Base-by-base conservation (phyloP, 2,329 filamentous ascomycete species). In the Pseudogymnoascus sp. region DNA sequence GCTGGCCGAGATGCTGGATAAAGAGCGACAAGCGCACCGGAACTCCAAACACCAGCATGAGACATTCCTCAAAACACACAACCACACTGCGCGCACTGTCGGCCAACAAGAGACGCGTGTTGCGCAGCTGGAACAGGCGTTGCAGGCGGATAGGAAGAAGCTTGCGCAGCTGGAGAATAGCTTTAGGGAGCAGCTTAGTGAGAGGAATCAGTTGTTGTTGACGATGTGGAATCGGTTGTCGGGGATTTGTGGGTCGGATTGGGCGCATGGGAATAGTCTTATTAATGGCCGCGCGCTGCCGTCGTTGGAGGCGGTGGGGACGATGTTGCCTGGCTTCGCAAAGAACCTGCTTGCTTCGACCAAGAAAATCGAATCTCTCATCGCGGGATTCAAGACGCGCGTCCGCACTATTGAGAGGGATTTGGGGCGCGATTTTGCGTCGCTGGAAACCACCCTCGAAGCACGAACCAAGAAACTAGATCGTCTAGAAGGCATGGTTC, bases 151-250 rank as follows among this genome's bases (percentile, higher is more conserved):
- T 72, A 88, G 89, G 71, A 87, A 88, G 71, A 89, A 86, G 68
- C 84, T 95, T 65, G 80, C 85, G 1, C 80, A 82, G 60, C 81
- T 97, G 6, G 94, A 99, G 74, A 81, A 86, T 66, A 85, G 87
- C 63, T 89, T 90, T 74, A 89, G 88, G 68, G 92, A 97, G 60
- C 92, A 97, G 75, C 82, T 97, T 39, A 83, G 82, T 45, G 94
- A 97, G 75, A 87, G 94, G 61, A 97, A 97, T 75, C 88, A 90
- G 64, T 79, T 99, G 60, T 81, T 97, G 15, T 83, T 97, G 21
- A 82, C 86, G n/a, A 78, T 97, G 4, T 99, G 94, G 94, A 93
- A 93, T 65, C 84, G 89, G 52, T 81, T 99, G 7, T 92, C 90
- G 3, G 82, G 85, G 0, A 81, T 97, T 45, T 97, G 94, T 69